Percentiles rank a stretch among this genome's conserved stretches.
phyloP scores from a whole-genome alignment of 1,139 yeast genomes.

The Saccharomycopsis phalli region DNA sequence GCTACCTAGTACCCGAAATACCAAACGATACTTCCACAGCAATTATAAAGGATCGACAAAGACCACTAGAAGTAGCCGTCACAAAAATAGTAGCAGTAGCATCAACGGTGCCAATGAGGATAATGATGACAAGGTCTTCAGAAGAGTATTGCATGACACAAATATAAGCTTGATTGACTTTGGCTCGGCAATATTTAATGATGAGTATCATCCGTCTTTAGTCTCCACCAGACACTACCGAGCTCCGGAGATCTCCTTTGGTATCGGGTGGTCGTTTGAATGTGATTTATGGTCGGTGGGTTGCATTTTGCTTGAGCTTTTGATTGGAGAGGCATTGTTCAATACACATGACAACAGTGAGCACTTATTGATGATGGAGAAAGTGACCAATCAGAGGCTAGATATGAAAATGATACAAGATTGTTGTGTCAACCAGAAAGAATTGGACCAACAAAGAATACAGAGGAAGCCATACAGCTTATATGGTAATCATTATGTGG shows the following conservation, averaged over 20 bases:
- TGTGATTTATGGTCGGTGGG: conserved; percentile 98
- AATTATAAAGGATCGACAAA: conserved; percentile 23
- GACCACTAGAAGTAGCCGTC: neutral
- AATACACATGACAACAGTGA: conserved; percentile 92
- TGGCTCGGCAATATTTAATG: conserved; percentile 90
- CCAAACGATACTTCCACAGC: conserved; percentile 25
- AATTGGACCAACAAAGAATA: conserved; percentile 1
- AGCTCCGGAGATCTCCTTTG: conserved; percentile 93
- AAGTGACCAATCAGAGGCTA: conserved; percentile 42
- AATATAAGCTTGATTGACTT: conserved; percentile 87
- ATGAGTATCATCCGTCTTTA: conserved; percentile 86
- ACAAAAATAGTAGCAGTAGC: neutral
- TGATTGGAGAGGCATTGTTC: conserved; percentile 92
- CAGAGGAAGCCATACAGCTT: conserved; percentile 21
- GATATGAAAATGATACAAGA: conserved; percentile 26
- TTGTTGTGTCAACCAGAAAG: conserved; percentile 21
- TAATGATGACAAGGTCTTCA: conserved; percentile 4
- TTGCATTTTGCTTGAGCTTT: conserved; percentile 82
- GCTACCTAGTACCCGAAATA: conserved; percentile 49
- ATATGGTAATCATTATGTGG: conserved; percentile 20
- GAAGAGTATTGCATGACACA: conserved; percentile 62
- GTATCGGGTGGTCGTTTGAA: conserved; percentile 85
- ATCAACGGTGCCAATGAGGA: neutral
- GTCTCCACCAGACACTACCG: conserved; percentile 95
- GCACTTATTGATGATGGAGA: conserved; percentile 93